Percentiles rank a stretch among this genome's conserved stretches.
These are phyloP conservation scores for Platanthera zijinensis DNA, from an alignment of 106 monocot species.

Conservation along the genomic window DNA sequence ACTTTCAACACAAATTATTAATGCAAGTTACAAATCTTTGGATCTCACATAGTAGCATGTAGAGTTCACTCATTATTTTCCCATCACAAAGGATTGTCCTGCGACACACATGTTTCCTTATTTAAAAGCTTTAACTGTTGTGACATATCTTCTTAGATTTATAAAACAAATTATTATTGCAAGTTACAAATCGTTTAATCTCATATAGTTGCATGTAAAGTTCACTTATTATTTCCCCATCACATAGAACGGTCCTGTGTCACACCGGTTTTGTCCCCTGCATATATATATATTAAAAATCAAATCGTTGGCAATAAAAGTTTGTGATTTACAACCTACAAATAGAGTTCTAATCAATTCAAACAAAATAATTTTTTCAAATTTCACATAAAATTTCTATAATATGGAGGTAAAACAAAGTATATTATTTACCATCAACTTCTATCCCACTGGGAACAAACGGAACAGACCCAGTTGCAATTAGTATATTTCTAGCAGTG, in stretches of 20 bases:
- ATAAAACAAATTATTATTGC: no score
- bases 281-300: background rate
- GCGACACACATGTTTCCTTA: no score
- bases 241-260: background rate
- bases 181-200: no score
- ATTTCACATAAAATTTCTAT: background rate
- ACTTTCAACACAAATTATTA: no score
- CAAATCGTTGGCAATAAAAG: background rate
- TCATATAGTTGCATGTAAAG: no score
- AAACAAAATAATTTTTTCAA: background rate
- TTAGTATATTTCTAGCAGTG: conserved; percentile 80
- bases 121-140: no score
- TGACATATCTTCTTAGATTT: no score
- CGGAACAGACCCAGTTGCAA: conserved; percentile 95
- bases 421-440: conserved; percentile 67
- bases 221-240: background rate
- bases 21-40: no score
- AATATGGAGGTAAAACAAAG: background rate
- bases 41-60: no score
- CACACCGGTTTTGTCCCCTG: background rate
- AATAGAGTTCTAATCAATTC: background rate
- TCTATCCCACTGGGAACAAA: conserved; percentile 98
- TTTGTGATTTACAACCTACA: background rate
- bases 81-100: no score
- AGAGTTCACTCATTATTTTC: no score